These are phyloP conservation scores for Dendrobium huoshanense DNA, from an alignment of 106 monocot species.

Conservation along the genomic window DNA sequence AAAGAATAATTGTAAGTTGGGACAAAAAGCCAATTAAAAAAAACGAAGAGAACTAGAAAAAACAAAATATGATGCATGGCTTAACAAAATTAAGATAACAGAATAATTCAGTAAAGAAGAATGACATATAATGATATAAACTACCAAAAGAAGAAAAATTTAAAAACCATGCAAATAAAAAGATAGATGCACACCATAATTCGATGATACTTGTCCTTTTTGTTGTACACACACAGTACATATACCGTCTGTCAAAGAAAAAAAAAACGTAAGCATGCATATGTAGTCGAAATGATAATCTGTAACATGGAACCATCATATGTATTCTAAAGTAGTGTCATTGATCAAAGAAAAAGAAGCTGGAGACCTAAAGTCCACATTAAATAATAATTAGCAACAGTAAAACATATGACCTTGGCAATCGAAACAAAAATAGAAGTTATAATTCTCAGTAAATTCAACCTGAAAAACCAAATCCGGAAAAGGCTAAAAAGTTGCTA, in stretches of 20 bases:
- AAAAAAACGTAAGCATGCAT: background rate
- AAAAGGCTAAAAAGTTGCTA: background rate
- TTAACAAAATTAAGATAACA: background rate
- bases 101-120: background rate
- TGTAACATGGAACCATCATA: background rate
- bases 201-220: conserved; percentile 73
- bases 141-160: background rate
- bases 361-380: background rate
- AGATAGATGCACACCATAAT: conserved; percentile 51
- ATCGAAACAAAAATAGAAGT: background rate
- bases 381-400: background rate
- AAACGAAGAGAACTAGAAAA: background rate
- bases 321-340: background rate
- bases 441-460: background rate
- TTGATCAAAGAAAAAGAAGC: background rate
- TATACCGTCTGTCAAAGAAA: conserved; percentile 56
- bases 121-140: background rate
- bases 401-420: background rate
- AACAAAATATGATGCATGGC: background rate
- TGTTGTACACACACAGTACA: conserved; percentile 85
- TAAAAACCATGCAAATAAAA: background rate
- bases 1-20: background rate
- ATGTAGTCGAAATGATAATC: no score
- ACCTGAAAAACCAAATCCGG: background rate
- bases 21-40: background rate